These are phyloP conservation scores for Cadophora gregata DNA, from an alignment of 2,329 filamentous ascomycete genomes.

Conservation along the genomic window DNA sequence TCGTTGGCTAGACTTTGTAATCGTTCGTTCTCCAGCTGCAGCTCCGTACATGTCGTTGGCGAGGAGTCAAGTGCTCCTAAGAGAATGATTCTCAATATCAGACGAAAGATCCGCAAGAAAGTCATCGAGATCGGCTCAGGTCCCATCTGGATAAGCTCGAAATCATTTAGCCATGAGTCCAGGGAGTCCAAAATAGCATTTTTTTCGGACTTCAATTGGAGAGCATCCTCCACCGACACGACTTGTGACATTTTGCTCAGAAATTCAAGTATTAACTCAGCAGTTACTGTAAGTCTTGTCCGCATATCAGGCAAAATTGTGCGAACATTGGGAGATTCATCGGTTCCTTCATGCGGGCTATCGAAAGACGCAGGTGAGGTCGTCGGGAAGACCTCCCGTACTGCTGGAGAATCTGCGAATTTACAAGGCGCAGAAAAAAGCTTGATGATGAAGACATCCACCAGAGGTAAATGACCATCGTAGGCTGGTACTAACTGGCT, in stretches of 20 bases:
- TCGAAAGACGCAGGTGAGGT: constrained; percentile 34
- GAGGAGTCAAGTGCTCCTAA: constrained; percentile 45
- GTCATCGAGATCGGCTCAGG: constrained; percentile 43
- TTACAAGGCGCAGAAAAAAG: constrained; percentile 51
- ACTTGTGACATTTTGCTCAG: constrained; percentile 43
- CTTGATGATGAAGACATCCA: constrained; percentile 53
- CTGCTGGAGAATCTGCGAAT: constrained; percentile 45
- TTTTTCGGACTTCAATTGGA: constrained; percentile 43
- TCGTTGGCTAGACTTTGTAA: constrained; percentile 43
- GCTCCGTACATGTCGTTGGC: constrained; percentile 37
- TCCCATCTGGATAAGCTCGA: constrained; percentile 39
- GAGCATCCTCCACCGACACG: constrained; percentile 36
- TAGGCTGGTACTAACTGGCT: constrained; percentile 44
- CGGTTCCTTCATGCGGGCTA: constrained; percentile 36
- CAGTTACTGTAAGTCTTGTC: constrained; percentile 45
- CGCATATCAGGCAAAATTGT: constrained; percentile 48
- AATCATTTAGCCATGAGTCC: constrained; percentile 44
- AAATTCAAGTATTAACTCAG: constrained; percentile 44
- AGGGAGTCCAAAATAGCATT: constrained; percentile 43
- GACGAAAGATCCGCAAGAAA: constrained; percentile 47
- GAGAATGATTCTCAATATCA: constrained; percentile 46
- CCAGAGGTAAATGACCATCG: constrained; percentile 45
- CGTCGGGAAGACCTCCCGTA: constrained; percentile 29
- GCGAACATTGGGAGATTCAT: constrained; percentile 39
- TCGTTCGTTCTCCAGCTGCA: constrained; percentile 44